Evolutionary conservation across 495 filamentous ascomycete genomes (phyloP).

Genomic region (Pyrenula massariospora): DNA sequence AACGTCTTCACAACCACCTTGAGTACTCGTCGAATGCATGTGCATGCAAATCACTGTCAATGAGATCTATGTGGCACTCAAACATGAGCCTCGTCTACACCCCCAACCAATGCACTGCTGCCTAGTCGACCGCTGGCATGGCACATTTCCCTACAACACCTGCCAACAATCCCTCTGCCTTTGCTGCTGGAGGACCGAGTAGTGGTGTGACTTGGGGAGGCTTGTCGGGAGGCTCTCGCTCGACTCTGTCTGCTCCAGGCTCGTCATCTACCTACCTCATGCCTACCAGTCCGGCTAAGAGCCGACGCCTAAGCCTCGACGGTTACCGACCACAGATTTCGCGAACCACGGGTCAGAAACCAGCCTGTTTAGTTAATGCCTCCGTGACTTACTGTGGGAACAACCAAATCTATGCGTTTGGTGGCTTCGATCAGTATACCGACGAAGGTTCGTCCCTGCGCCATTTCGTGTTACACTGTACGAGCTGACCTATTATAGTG

Average conservation of each 20-base stretch:
- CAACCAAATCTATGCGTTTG: conserved; percentile 95
- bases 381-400: conserved; percentile 95
- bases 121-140: background rate
- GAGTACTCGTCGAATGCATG: no score
- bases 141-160: background rate
- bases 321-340: conserved; percentile 72
- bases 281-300: conserved; percentile 61
- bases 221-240: background rate
- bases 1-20: no score
- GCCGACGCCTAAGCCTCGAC: conserved; percentile 47
- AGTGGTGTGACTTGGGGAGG: background rate
- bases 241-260: background rate
- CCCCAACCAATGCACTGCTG: background rate
- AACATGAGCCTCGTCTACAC: background rate
- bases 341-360: conserved; percentile 71
- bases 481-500: conserved; percentile 43
- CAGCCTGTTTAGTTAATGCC: conserved; percentile 92
- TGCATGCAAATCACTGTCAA: no score
- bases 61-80: no score
- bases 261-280: conserved; percentile 55
- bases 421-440: conserved; percentile 97
- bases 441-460: conserved; percentile 55
- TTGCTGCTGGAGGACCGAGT: background rate
- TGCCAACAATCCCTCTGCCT: background rate
- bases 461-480: background rate